Evolutionary conservation across 2,329 filamentous ascomycete genomes (phyloP), one percentile per base, ranked within the genome.

Genomic region (Phyllachora maydis): DNA sequence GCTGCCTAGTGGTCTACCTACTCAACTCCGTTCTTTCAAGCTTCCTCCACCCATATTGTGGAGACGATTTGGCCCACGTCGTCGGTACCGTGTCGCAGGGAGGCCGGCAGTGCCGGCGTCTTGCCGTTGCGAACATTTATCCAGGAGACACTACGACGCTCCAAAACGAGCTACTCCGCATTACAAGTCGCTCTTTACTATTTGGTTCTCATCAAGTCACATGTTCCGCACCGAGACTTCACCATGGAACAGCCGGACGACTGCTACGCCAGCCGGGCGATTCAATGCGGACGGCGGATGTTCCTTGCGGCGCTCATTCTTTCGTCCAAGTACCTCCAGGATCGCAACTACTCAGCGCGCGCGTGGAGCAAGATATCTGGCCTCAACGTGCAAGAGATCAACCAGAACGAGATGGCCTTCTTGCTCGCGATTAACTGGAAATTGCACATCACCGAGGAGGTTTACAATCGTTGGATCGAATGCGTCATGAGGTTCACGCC

Each of bases 361-460:
- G 88, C 88, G 19, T 98, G 88, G 88, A 95, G 85, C 49, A 95
- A 92, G 58, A 98, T 98, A 37, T 95, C 88, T 11, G 88, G 88
- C n/a, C 59, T 98, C 27, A 81, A 78, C 43, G 83, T 82, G 4
- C 58, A 66, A 27, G 88, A 98, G 51, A 95, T 98, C 49, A 95
- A 95, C 50, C 75, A 82, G 41, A 95, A 95, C 46, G 88, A 98
- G 52, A 74, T 90, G 46, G 71, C 78, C 11, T 98, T 95, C 45
- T 62, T 98, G 22, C 54, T 74, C 30, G 78, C 83, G 21, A 79
- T 98, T 31, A 73, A 81, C 46, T 98, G 85, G 83, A 79, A 82
- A 39, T 65, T 98, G 15, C 88, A 98, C 46, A 85, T 98, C 32
- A 74, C 81, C 1, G 82, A 93, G 35, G 63, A 73, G 3, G 64